These are phyloP conservation scores for Aspergillus ellipticus DNA, from an alignment of 495 filamentous ascomycete genomes.

Conservation along the genomic window DNA sequence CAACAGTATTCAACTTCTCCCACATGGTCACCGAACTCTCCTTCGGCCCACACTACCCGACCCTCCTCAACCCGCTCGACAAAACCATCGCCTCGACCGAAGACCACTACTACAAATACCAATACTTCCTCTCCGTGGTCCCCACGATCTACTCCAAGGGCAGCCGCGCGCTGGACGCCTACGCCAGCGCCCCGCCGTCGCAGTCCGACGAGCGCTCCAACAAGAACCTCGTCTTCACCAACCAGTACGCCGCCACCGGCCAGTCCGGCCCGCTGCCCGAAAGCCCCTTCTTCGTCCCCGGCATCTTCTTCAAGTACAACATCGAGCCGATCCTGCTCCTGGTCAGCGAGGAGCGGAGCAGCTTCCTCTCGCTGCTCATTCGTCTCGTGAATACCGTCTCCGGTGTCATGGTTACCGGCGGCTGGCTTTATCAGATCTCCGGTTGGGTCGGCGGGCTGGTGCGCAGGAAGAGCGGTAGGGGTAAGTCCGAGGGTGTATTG, in stretches of 20 bases:
- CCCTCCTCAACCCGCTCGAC: constrained; percentile 91
- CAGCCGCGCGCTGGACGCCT: constrained; percentile 42
- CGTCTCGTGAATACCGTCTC: constrained; percentile 66
- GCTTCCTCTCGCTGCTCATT: constrained; percentile 70
- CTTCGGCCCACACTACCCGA: constrained; percentile 93
- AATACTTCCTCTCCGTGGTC: constrained; percentile 97
- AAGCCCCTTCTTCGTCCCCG: constrained; percentile 61
- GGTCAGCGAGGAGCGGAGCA: constrained; percentile 75
- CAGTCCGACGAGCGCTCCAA: constrained; percentile 20
- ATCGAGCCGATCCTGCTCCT: constrained; percentile 92
- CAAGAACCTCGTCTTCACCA: constrained; percentile 72
- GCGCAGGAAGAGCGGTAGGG: constrained; percentile 34
- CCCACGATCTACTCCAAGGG: constrained; percentile 85
- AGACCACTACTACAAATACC: constrained; percentile 86
- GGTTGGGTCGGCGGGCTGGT: constrained; percentile 50
- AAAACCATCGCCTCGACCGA: constrained; percentile 74
- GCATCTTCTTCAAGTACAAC: constrained; percentile 98
- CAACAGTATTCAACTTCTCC: constrained; percentile 90
- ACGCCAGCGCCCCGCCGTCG: constrained; percentile 24
- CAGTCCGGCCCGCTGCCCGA: constrained; percentile 68
- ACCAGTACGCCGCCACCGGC: constrained; percentile 96
- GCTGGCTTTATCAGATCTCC: constrained; percentile 59
- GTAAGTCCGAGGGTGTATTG: constrained; percentile 55
- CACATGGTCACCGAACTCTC: constrained; percentile 96
- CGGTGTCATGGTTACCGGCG: constrained; percentile 60